Conservation (phyloP, 2,329 filamentous ascomycete species). For the Macrophomina pseudophaseolina region DNA sequence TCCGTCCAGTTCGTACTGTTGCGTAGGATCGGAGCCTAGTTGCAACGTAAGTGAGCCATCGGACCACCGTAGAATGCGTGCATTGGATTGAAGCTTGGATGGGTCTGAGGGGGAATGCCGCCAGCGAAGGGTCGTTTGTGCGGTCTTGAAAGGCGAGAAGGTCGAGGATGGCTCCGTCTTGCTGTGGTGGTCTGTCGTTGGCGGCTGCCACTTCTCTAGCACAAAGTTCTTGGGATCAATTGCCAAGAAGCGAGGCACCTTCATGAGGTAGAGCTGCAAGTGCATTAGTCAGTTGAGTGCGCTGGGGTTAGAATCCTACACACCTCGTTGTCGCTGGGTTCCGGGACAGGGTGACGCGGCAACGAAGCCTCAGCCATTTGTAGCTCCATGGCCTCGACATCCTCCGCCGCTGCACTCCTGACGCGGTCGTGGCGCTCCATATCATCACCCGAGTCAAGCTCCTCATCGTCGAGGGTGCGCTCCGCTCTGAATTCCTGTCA, state of each 20-base stretch:
- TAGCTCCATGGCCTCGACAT: constrained; percentile 40
- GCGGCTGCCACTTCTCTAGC: constrained; percentile 69
- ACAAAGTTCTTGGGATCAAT: constrained; percentile 72
- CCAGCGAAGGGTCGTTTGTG: constrained; percentile 72
- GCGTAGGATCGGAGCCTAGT: constrained; percentile 69
- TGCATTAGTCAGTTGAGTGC: constrained; percentile 28
- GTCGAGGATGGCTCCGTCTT: constrained; percentile 51
- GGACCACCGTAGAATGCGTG: constrained; percentile 76
- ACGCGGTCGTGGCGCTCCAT: constrained; percentile 68
- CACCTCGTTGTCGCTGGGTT: constrained; percentile 73
- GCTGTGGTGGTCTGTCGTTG: constrained; percentile 61
- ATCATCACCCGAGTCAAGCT: constrained; percentile 67
- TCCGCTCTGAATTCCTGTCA: constrained; percentile 36
- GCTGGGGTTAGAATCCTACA: constrained; percentile 14
- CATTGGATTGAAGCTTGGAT: constrained; percentile 73
- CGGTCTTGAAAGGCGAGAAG: constrained; percentile 66
- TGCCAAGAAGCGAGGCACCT: constrained; percentile 74
- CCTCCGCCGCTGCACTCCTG: constrained; percentile 53
- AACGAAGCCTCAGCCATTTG: constrained; percentile 64
- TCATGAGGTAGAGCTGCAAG: constrained; percentile 68
- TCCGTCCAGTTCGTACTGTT: constrained; percentile 75
- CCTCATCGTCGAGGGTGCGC: constrained; percentile 65
- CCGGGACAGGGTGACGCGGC: constrained; percentile 72
- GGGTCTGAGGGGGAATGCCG: constrained; percentile 69
- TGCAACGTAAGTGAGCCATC: constrained; percentile 78